Base-by-base conservation (phyloP, 139 green algal species). In the Pleodorina starrii region DNA sequence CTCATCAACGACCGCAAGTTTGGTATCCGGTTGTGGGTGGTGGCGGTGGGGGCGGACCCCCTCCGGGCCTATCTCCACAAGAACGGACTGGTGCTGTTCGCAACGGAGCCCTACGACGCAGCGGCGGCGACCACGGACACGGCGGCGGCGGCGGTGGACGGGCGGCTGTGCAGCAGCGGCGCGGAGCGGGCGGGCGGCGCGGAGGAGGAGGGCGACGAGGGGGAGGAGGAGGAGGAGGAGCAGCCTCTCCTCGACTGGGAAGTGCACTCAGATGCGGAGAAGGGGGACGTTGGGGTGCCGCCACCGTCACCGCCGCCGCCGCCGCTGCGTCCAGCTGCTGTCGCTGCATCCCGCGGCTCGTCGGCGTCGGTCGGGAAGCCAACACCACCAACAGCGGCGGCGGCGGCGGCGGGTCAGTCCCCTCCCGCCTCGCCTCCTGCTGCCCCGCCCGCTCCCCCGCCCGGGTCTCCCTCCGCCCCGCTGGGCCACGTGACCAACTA, bases 401-500 rank as follows among this genome's bases (percentile, higher is more conserved):
- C n/a, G n/a, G n/a, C n/a, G n/a, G n/a, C n/a, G n/a, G n/a, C n/a
- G n/a, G n/a, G n/a, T n/a, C n/a, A n/a, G n/a, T n/a, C n/a, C n/a
- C n/a, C n/a, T n/a, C n/a, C n/a, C n/a, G n/a, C n/a, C n/a, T n/a
- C n/a, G n/a, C n/a, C n/a, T n/a, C n/a, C n/a, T n/a, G n/a, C n/a
- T n/a, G n/a, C n/a, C n/a, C n/a, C 54, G 29, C 29, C 9, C 21
- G 2, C 54, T 32, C 54, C 54, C 21, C 54, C 54, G 54, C 54
- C 54, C 54, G 25, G 25, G 54, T 32, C 54, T 2, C 54, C 80
- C 29, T 46, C 83, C 14, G 76, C 44, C 0, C 66, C 36, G 0
- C n/a, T 25, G 29, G 85, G 73, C 6, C 93, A 95, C 85, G 78
- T 95, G 10, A 95, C 93, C 54, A 95, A 95, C 85, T 94, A 94